Conservation (phyloP, 139 green algal genomes). For the Edaphochlamys debaryana region DNA sequence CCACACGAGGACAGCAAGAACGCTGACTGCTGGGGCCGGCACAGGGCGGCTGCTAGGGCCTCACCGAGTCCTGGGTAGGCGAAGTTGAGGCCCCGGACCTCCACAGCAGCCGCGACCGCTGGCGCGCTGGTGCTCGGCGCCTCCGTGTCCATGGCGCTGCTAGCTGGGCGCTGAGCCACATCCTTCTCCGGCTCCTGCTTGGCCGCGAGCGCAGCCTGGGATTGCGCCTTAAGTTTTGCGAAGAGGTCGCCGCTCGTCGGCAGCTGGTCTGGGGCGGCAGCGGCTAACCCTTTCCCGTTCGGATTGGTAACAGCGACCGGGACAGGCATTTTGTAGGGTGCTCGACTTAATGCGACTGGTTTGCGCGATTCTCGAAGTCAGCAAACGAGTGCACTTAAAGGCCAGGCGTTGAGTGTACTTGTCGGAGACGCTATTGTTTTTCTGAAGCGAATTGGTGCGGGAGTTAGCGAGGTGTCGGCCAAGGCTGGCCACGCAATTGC, state of each 20-base stretch:
- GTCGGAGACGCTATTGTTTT: too few species aligned
- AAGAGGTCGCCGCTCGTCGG: constrained; percentile 12
- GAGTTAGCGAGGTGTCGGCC: too few species aligned
- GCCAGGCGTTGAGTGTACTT: too few species aligned
- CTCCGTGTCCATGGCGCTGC: background rate
- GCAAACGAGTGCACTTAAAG: too few species aligned
- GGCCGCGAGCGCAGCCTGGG: background rate
- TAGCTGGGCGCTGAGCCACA: background rate
- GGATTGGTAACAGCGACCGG: constrained; percentile 29
- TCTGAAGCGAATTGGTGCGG: too few species aligned
- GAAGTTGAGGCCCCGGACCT: constrained; percentile 71
- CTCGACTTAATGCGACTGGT: too few species aligned
- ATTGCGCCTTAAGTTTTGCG: constrained; percentile 9
- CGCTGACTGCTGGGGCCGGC: background rate
- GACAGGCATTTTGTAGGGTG: constrained; percentile 15
- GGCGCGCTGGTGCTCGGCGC: constrained; percentile 16
- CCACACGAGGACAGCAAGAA: too few species aligned
- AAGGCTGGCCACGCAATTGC: too few species aligned
- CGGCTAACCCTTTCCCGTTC: constrained; percentile 14
- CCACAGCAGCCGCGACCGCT: too few species aligned
- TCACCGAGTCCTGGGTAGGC: constrained; percentile 82
- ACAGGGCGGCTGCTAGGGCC: background rate
- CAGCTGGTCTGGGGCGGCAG: background rate
- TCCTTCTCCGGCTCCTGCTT: too few species aligned
- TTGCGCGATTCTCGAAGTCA: too few species aligned